A percentile compares a stretch with the other conserved stretches of the same genome.
phyloP scores from a whole-genome alignment of 2,329 filamentous ascomycete species.

The Leptosphaerulina australis region DNA sequence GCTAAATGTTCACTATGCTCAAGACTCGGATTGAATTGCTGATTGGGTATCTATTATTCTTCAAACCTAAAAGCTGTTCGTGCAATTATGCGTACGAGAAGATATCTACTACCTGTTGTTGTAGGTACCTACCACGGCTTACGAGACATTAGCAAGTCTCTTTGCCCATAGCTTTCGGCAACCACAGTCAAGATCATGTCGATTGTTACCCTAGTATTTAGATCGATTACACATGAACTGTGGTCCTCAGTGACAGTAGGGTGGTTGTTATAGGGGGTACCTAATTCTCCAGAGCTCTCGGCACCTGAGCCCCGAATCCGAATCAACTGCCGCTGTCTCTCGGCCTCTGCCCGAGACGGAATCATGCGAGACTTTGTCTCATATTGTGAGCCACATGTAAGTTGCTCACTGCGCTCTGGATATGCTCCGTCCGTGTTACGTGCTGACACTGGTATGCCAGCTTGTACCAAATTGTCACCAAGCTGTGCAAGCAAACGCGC shows the following conservation, averaged over 20 bases:
- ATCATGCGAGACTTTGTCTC: constrained; percentile 1
- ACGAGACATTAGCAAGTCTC: constrained; percentile 79
- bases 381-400: background rate
- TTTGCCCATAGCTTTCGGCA: constrained; percentile 88
- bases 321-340: constrained; percentile 28
- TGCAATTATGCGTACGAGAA: background rate
- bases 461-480: constrained; percentile 39
- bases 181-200: constrained; percentile 91
- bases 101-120: background rate
- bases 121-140: constrained; percentile 48
- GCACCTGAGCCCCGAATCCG: constrained; percentile 11
- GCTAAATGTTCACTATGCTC: no score
- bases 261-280: background rate
- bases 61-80: background rate
- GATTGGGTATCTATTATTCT: background rate
- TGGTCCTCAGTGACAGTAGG: background rate
- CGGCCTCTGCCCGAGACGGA: constrained; percentile 30
- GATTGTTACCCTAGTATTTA: constrained; percentile 67
- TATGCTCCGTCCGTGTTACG: background rate
- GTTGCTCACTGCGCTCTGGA: background rate
- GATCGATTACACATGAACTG: constrained; percentile 51
- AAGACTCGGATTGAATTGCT: background rate
- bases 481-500: constrained; percentile 54
- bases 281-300: background rate
- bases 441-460: constrained; percentile 16